Evolutionary conservation across 2,329 filamentous ascomycete genomes (phyloP).

Genomic region (Ceratocystis lukuohia): DNA sequence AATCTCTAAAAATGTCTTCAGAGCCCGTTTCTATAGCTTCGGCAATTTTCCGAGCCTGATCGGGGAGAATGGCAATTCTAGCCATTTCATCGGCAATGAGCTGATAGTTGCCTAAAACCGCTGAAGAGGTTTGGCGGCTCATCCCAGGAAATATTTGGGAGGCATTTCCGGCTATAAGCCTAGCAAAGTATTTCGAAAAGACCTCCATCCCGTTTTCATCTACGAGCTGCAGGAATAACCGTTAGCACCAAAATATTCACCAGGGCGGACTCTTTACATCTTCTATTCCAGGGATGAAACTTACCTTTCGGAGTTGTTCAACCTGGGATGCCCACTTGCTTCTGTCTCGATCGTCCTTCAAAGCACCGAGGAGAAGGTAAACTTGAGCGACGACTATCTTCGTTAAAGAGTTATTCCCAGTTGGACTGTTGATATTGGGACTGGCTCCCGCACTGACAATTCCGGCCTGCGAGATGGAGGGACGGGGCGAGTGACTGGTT

Average conservation of each 20-base stretch:
- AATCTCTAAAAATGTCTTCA: slow-evolving; percentile 88
- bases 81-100: slow-evolving; percentile 72
- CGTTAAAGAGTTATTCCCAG: slow-evolving; percentile 54
- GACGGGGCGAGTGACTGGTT: slow-evolving; percentile 42
- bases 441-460: slow-evolving; percentile 47
- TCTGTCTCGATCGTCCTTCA: slow-evolving; percentile 85
- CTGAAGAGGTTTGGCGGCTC: slow-evolving; percentile 49
- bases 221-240: slow-evolving; percentile 52
- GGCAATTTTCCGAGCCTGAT: slow-evolving; percentile 81
- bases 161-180: slow-evolving; percentile 82
- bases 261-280: background rate
- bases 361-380: slow-evolving; percentile 81
- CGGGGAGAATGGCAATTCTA: slow-evolving; percentile 66
- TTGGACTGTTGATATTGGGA: slow-evolving; percentile 49
- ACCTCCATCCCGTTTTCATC: slow-evolving; percentile 99
- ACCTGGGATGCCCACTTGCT: slow-evolving; percentile 86
- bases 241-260: background rate
- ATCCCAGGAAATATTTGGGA: slow-evolving; percentile 75
- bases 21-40: slow-evolving; percentile 84
- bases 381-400: slow-evolving; percentile 95
- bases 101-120: slow-evolving; percentile 56
- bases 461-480: slow-evolving; percentile 37
- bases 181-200: slow-evolving; percentile 88
- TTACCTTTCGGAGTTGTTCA: slow-evolving; percentile 83
- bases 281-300: slow-evolving; percentile 22